Evolutionary conservation across 2,329 filamentous ascomycete species (phyloP).

Genomic region (Colletotrichum godetiae): DNA sequence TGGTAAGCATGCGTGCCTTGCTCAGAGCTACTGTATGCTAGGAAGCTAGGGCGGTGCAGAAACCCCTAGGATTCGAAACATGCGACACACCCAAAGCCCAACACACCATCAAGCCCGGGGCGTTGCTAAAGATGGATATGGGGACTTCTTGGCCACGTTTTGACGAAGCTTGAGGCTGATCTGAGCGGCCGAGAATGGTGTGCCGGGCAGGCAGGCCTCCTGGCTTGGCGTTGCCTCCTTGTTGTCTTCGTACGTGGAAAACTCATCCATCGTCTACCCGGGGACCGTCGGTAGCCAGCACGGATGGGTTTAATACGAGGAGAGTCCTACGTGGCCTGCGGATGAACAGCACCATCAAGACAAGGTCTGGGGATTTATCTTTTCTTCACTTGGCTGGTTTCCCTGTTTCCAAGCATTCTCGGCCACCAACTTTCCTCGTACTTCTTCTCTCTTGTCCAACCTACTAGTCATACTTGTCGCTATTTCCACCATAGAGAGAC

Average conservation of each 20-base stretch:
- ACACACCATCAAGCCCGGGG: neutral
- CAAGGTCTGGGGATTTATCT: neutral
- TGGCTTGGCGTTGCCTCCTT: constrained; percentile 24
- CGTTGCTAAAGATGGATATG: constrained; percentile 34
- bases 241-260: neutral
- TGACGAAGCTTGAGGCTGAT: constrained; percentile 31
- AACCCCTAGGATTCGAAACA: constrained; percentile 34
- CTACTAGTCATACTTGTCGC: neutral
- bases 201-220: constrained; percentile 19
- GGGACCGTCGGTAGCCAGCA: neutral
- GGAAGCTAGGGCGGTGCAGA: constrained; percentile 14
- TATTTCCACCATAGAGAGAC: neutral
- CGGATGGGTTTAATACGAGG: neutral
- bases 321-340: neutral
- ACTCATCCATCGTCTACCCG: no score
- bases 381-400: neutral
- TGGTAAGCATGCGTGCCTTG: neutral
- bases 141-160: constrained; percentile 34
- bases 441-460: neutral
- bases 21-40: neutral
- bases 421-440: neutral
- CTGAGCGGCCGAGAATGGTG: constrained; percentile 27
- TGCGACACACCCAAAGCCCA: constrained; percentile 19
- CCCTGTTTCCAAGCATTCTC: neutral
- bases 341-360: neutral